A percentile compares a stretch with the other conserved stretches of the same genome.
Evolutionary conservation across 345 rosid species (phyloP).

Genomic region (Melaleuca alternifolia): DNA sequence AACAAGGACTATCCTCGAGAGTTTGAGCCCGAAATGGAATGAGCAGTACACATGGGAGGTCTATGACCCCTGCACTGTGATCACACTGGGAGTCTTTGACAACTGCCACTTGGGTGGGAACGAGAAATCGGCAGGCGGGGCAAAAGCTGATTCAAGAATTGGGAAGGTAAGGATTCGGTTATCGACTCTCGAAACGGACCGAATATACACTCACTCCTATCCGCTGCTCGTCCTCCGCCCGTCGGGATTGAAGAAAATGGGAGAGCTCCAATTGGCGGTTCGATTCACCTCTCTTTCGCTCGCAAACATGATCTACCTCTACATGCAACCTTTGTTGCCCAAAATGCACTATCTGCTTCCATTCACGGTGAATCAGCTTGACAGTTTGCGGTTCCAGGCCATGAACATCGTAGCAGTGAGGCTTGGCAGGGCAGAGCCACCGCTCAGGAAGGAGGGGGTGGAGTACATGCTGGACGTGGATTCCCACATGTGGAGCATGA

Average conservation of each 20-base stretch:
- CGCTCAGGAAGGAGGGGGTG: conserved; percentile 71
- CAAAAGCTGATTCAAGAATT: conserved; percentile 51
- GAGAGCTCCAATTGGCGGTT: conserved; percentile 68
- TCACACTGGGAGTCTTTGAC: conserved; percentile 74
- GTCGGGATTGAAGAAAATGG: conserved; percentile 81
- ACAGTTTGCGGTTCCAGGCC: conserved; percentile 67
- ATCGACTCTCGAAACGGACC: conserved; percentile 61
- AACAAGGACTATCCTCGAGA: conserved; percentile 63
- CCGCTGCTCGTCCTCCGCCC: conserved; percentile 67
- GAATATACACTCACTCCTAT: conserved; percentile 67
- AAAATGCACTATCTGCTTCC: conserved; percentile 88
- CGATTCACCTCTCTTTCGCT: conserved; percentile 69
- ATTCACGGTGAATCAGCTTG: conserved; percentile 73
- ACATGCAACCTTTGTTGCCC: conserved; percentile 69
- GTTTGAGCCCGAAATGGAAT: conserved; percentile 71
- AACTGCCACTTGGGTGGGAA: conserved; percentile 66
- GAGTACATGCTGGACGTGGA: conserved; percentile 95
- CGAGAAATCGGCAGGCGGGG: conserved; percentile 38
- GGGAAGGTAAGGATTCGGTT: conserved; percentile 77
- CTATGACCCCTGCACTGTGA: conserved; percentile 72
- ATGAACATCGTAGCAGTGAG: conserved; percentile 68
- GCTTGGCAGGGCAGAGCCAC: conserved; percentile 75
- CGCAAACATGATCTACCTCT: conserved; percentile 60
- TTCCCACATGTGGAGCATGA: conserved; percentile 94
- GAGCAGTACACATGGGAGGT: conserved; percentile 95